Evolutionary conservation across 2,329 filamentous ascomycete genomes (phyloP).

Genomic region (Epichloe sp.): DNA sequence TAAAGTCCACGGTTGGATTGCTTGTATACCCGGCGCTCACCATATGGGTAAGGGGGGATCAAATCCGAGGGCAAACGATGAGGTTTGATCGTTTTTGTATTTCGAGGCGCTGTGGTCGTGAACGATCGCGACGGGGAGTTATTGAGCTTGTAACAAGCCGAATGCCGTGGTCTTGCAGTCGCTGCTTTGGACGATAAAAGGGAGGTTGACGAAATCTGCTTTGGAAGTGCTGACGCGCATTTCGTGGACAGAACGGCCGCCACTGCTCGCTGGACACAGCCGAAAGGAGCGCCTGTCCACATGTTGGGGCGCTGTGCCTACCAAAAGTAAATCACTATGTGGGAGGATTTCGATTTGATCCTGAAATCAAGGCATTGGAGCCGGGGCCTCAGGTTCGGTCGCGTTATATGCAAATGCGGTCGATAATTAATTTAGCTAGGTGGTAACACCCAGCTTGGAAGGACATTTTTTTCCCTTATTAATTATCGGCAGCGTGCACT

Average conservation of each 20-base stretch:
- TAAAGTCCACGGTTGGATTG: conserved; percentile 68
- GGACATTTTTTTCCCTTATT: neutral
- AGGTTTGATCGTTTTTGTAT: conserved; percentile 28
- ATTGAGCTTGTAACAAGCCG: neutral
- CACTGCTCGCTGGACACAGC: conserved; percentile 7
- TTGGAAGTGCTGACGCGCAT: conserved; percentile 5
- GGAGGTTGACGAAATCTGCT: neutral
- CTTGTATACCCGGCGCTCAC: conserved; percentile 58
- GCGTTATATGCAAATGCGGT: neutral
- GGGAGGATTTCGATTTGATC: neutral
- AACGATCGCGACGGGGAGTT: conserved; percentile 15
- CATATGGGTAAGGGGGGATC: conserved; percentile 63
- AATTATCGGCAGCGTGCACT: too few relatives aligned
- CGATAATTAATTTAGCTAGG: neutral
- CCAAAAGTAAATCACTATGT: neutral
- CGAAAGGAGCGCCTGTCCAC: conserved; percentile 1
- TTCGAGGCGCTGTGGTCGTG: conserved; percentile 22
- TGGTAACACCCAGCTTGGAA: neutral
- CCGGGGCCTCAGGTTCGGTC: neutral
- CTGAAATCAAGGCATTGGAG: neutral
- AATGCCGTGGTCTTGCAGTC: neutral
- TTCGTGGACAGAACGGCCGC: conserved; percentile 8
- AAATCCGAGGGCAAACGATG: conserved; percentile 32
- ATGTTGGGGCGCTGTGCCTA: neutral
- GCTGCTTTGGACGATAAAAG: neutral